These are phyloP conservation scores for Nicotiana undulata DNA, from an alignment of 257 asterid species.

Conservation along the genomic window DNA sequence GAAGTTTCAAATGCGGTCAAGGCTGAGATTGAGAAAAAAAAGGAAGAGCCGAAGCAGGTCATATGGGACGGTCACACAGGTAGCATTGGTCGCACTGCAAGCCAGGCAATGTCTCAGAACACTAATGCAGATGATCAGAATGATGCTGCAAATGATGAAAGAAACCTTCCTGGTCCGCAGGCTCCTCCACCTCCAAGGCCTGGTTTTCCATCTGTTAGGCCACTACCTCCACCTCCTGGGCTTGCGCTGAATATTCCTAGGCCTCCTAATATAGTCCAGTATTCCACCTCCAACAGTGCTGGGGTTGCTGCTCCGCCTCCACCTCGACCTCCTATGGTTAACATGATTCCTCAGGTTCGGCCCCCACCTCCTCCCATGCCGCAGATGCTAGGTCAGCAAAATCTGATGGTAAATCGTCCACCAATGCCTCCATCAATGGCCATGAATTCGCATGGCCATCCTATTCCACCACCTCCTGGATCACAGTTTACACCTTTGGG, in stretches of 20 bases:
- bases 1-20: too few relatives aligned
- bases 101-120: constrained; percentile 10
- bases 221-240: constrained; percentile 86
- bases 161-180: constrained; percentile 64
- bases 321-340: constrained; percentile 54
- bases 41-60: too few relatives aligned
- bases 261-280: constrained; percentile 49
- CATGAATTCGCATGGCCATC: constrained; percentile 25
- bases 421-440: constrained; percentile 54
- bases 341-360: constrained; percentile 46
- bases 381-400: constrained; percentile 62
- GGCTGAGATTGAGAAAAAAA: too few relatives aligned
- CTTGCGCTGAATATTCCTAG: constrained; percentile 68
- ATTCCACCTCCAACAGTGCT: constrained; percentile 29
- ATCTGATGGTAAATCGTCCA: constrained; percentile 50
- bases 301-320: constrained; percentile 62
- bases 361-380: constrained; percentile 65
- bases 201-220: constrained; percentile 58
- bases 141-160: constrained; percentile 42
- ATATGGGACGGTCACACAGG: too few relatives aligned
- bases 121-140: constrained; percentile 43
- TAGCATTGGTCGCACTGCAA: too few relatives aligned
- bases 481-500: constrained; percentile 67
- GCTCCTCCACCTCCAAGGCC: constrained; percentile 81
- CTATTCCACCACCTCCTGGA: constrained; percentile 76